Evolutionary conservation across 495 filamentous ascomycete species (phyloP).

Genomic region (Penicillium samsonianum): DNA sequence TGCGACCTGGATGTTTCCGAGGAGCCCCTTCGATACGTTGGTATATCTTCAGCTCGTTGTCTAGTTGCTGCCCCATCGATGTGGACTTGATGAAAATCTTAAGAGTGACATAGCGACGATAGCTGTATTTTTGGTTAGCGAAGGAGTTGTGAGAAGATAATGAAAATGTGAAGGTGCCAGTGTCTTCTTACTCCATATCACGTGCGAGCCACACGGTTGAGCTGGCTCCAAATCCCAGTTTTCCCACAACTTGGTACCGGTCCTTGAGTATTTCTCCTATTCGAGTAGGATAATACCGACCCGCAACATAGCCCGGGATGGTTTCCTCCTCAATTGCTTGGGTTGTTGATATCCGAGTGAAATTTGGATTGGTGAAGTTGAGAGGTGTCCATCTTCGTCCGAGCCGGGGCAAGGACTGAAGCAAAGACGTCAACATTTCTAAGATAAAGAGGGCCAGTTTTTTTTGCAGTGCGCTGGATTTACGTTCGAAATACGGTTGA

Average conservation of each 20-base stretch:
- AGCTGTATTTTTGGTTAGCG: slow-evolving; percentile 14
- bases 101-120: slow-evolving; percentile 34
- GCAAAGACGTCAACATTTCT: slow-evolving; percentile 19
- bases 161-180: not conserved
- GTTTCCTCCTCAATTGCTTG: slow-evolving; percentile 27
- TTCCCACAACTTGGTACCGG: slow-evolving; percentile 39
- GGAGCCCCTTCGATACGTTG: slow-evolving; percentile 24
- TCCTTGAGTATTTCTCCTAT: slow-evolving; percentile 41
- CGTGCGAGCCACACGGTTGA: slow-evolving; percentile 41
- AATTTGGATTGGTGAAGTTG: slow-evolving; percentile 27
- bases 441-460: too few relatives aligned
- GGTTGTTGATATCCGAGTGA: slow-evolving; percentile 9
- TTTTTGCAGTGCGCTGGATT: too few relatives aligned
- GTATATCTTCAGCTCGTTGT: slow-evolving; percentile 36
- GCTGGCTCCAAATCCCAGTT: slow-evolving; percentile 40
- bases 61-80: slow-evolving; percentile 24
- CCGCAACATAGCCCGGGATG: slow-evolving; percentile 32
- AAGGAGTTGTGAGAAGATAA: not conserved
- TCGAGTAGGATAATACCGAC: slow-evolving; percentile 36
- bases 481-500: too few relatives aligned
- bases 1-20: slow-evolving; percentile 27
- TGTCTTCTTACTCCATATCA: slow-evolving; percentile 33
- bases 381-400: slow-evolving; percentile 26
- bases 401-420: slow-evolving; percentile 22
- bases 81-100: slow-evolving; percentile 35